A percentile compares a stretch with the other conserved stretches of the same genome.
These are phyloP conservation scores for Perilla frutescens DNA, from an alignment of 257 asterid genomes.

Conservation along the genomic window DNA sequence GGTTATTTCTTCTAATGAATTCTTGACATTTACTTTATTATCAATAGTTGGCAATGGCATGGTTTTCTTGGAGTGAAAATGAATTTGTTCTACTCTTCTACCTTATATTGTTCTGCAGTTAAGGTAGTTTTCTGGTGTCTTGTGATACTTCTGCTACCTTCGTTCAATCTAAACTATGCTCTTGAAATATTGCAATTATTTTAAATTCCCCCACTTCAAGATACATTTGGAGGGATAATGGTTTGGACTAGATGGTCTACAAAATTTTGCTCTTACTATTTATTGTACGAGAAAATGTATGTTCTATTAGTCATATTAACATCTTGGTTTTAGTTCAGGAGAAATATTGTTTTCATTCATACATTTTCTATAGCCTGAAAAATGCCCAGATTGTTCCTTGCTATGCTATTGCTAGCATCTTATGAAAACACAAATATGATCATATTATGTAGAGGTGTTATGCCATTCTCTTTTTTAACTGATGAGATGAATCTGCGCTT, in stretches of 20 bases:
- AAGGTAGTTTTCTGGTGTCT: conserved; percentile 29
- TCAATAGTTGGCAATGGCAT: not conserved
- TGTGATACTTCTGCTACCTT: not conserved
- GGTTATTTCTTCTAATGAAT: conserved; percentile 28
- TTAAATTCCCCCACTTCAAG: not conserved
- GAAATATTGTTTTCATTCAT: not conserved
- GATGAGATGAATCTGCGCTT: too few relatives aligned
- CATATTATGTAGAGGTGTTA: not conserved
- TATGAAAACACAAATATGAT: not conserved
- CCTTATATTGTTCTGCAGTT: conserved; percentile 7
- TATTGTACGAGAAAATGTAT: not conserved
- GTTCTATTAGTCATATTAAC: not conserved
- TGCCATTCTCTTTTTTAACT: not conserved
- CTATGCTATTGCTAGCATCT: conserved; percentile 2
- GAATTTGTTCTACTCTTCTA: conserved; percentile 21
- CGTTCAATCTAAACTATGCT: too few relatives aligned
- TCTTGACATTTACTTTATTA: conserved; percentile 26
- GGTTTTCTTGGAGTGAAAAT: conserved; percentile 3
- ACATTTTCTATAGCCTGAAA: not conserved
- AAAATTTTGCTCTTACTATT: not conserved
- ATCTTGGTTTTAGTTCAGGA: not conserved
- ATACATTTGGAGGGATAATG: conserved; percentile 15
- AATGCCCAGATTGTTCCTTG: not conserved
- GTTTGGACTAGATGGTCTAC: not conserved
- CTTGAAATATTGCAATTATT: too few relatives aligned